Evolutionary conservation across 768 basidiomycete species (phyloP), one percentile per base, ranked within the genome.

Genomic region (Tremella yokohamensis): DNA sequence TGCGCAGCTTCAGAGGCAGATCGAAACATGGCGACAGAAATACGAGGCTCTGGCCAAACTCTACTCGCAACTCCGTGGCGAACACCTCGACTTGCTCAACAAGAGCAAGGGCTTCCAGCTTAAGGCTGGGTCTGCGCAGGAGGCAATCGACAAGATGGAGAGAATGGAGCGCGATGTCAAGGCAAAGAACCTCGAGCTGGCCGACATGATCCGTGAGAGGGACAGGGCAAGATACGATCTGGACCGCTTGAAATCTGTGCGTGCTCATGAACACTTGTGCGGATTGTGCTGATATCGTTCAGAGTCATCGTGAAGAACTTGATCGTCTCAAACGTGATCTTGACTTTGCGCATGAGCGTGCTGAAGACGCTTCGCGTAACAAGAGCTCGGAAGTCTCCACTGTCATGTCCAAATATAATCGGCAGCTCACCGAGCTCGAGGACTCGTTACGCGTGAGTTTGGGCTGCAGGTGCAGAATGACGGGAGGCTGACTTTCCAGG

Each of bases 1-100:
- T 77, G 86, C 86, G 72, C 90, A 93, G 73, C 83, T 99, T 2
- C 94, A 98, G 72, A 90, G 96, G 70, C 96, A 99, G 78, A 93
- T 97, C 62, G 88, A 84, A 2, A 79, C 94, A 13, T 99, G 96
- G 96, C 87, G 91, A 56, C 93, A 90, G 80, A 99, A 99, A 78
- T 99, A 99, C 76, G 96, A 99, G 75, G 90, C 94, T 0, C 82
- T 99, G 58, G 96, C 96, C 44, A 99, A 98, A 77, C 83, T 99
- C 8, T 99, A 99, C 81, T 97, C 92, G 68, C 96, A 98, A 75
- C 84, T 99, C 9, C 88, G 96, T 54, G 88, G 90, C 26, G 96
- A 98, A 73, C 96, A 99, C 78, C 82, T 99, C 44, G 96, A 99
- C 61, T 89, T 98, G 85, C 84, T 99, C 53, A 84, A 87, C 63